Evolutionary conservation across 441 rosid species (phyloP), one percentile per base, ranked within the genome.

Genomic region (Pelargonium citronellum): DNA sequence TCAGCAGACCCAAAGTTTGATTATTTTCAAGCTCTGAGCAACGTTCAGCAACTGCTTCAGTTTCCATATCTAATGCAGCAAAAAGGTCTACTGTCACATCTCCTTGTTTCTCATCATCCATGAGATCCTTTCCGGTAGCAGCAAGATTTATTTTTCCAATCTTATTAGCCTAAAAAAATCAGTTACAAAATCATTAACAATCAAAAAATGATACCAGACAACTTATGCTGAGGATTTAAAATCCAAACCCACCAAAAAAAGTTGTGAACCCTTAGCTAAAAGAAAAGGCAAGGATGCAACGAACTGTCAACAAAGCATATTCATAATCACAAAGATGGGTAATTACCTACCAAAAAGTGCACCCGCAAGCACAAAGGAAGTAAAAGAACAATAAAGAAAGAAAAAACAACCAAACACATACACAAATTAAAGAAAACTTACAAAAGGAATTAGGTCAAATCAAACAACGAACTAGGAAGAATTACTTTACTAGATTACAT

Each of bases 41-140:
- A 79, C 91, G 83, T 79, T 89, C 97, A 73, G 83, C 72, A 11
- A 91, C 90, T 71, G 99, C 97, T 76, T 91, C 98, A 74, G 84
- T 79, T 88, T 96, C 99, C 96, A 91, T 79, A 83, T 93, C 99
- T 70, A 90, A 71, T 71, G 98, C 95, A 73, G 98, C 78, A 84
- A 83, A 96, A 73, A 93, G 91, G 85, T 96, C 99, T 73, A 91
- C 63, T 7, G 91, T 90, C 73, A 96, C 93, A 83, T 96, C 98
- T 82, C 92, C 97, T 82, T 83, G 98, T 75, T 96, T 96, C 80
- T 96, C 99, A 62, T 96, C 99, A 73, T 96, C 99, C 97, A 96
- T 91, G 77, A 93, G 95, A 86, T 96, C 98, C 84, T 91, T 96
- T 75, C 99, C 98, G 47, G 92, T 93, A 55, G 99, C 99, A 82